phyloP scores from a whole-genome alignment of 345 rosid species.

The Cochlearia excelsa region DNA sequence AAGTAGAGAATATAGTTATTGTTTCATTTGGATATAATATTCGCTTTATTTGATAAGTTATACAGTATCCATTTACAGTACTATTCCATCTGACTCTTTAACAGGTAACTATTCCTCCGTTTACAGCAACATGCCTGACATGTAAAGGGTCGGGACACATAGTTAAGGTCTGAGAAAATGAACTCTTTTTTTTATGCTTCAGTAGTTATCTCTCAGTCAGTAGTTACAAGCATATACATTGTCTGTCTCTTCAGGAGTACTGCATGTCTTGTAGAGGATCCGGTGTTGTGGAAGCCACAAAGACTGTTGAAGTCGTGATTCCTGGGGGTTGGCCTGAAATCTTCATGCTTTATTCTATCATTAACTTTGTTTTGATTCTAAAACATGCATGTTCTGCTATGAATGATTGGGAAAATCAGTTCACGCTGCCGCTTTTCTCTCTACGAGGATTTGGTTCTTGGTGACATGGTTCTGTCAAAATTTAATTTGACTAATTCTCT shows the following conservation, averaged over 20 bases:
- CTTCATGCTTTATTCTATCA: conserved; percentile 15
- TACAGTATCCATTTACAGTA: conserved; percentile 20
- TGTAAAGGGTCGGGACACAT: conserved; percentile 73
- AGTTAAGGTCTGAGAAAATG: conserved; percentile 53
- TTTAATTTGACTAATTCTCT: conserved; percentile 16
- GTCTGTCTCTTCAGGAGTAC: conserved; percentile 47
- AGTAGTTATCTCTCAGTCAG: conserved; percentile 14
- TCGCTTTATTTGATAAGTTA: not conserved
- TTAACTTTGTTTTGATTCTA: conserved; percentile 10
- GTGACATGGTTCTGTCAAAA: conserved; percentile 8
- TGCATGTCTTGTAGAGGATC: conserved; percentile 73
- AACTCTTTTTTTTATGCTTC: conserved; percentile 25
- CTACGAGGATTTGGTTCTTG: conserved; percentile 10
- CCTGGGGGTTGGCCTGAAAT: conserved; percentile 64
- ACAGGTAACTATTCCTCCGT: conserved; percentile 92
- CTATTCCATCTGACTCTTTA: conserved; percentile 24
- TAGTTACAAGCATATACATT: conserved; percentile 13
- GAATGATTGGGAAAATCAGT: conserved; percentile 15
- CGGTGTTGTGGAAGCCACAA: conserved; percentile 73
- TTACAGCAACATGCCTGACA: conserved; percentile 69
- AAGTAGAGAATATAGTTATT: conserved; percentile 20
- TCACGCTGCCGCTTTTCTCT: conserved; percentile 5
- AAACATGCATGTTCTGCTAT: conserved; percentile 22
- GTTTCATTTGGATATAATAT: conserved; percentile 5
- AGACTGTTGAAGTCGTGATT: conserved; percentile 60